Evolutionary conservation across 1,284 basidiomycete species (phyloP), one percentile per base, ranked within the genome.

Genomic region (Malassezia furfur): DNA sequence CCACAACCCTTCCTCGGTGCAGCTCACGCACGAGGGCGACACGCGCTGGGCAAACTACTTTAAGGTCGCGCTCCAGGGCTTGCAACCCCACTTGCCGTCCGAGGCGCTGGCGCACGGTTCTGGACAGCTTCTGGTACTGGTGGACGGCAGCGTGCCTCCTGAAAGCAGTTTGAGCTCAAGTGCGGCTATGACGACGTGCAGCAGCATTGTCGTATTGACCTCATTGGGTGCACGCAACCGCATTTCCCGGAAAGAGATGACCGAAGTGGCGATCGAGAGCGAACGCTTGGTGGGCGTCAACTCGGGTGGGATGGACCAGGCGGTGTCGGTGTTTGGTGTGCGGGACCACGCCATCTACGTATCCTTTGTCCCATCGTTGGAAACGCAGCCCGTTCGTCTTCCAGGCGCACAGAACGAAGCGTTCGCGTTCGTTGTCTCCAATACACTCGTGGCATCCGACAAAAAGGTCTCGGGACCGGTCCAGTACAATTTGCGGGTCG

Each of bases 31-130:
- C 51, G 40, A 61, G n/a, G 69, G 69, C 6, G 50, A 61, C 21
- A 51, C 61, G 46, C 50, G 70, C 12, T 74, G 72, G 72, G 67
- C 70, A 17, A 74, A 74, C 53, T 74, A 74, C 49, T 74, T 73
- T 48, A 71, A 69, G 50, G 72, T 72, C 3, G 72, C 70, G 0
- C 62, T 68, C 32, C 70, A 67, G 48, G 72, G 72, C 8, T 56
- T 74, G 15, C 61, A 64, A n/a, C 62, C 66, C 17, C 66, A 71
- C 38, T 54, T 74, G 0, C 70, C 70, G 5, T 5, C 12, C 6
- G 36, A 52, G 14, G 22, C 39, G 2, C 9, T 28, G 3, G 9
- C n/a, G 31, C 5, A 32, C 35, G 14, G 50, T 19, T 9, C 54
- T 11, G 49, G 54, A n/a, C 54, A 47, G 17, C 61, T 74, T 39